A percentile compares a stretch with the other conserved stretches of the same genome.
Conservation (phyloP, 1,284 basidiomycete genomes). For the Sanghuangporus sanghuang region DNA sequence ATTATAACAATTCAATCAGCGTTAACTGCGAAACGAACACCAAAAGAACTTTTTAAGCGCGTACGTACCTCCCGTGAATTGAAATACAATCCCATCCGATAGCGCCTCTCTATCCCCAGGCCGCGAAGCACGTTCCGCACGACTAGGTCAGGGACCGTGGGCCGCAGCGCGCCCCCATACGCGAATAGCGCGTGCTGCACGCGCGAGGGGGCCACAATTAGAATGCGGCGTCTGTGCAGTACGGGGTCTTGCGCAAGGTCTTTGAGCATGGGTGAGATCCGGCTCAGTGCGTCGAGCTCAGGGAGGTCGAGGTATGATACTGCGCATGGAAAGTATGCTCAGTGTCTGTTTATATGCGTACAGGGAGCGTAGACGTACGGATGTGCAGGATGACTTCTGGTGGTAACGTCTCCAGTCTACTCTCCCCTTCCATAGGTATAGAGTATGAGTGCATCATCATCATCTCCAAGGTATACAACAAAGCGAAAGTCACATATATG, state of each 20-base stretch:
- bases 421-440: not conserved
- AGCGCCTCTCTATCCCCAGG: slow-evolving; percentile 55
- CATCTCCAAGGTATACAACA: not conserved
- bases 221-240: slow-evolving; percentile 53
- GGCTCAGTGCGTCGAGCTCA: slow-evolving; percentile 50
- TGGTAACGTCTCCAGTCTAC: slow-evolving; percentile 9
- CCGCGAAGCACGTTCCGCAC: slow-evolving; percentile 65
- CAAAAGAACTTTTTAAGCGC: too few species aligned
- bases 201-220: slow-evolving; percentile 59
- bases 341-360: not conserved
- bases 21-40: too few species aligned
- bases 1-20: not conserved
- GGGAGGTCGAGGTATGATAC: slow-evolving; percentile 69
- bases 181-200: slow-evolving; percentile 59
- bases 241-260: slow-evolving; percentile 52
- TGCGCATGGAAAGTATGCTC: slow-evolving; percentile 23
- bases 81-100: slow-evolving; percentile 59
- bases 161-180: slow-evolving; percentile 49
- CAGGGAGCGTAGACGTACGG: slow-evolving; percentile 6
- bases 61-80: slow-evolving; percentile 51
- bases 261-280: slow-evolving; percentile 40
- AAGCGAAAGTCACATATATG: not conserved
- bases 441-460: not conserved
- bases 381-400: slow-evolving; percentile 16
- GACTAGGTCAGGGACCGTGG: slow-evolving; percentile 58